Evolutionary conservation across 1,139 yeast species (phyloP), one percentile per base, ranked within the genome.

Genomic region (Candida albicans): DNA sequence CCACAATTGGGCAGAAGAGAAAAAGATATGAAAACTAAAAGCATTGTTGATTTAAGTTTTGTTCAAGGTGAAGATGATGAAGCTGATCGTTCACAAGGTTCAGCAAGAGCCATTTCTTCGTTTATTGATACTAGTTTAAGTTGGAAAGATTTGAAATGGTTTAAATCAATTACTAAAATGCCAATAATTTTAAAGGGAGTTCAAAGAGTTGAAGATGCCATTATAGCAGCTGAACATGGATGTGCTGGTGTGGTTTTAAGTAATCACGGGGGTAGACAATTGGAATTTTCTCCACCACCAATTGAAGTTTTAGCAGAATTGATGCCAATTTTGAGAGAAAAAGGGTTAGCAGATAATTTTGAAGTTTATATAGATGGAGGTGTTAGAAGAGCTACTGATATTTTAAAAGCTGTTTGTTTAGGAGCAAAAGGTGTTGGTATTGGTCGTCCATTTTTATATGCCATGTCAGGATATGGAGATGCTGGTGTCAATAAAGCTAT

Each of bases 1-100:
- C 97, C 97, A 3, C 89, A 88, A 52, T 74, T 90, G 46, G 98
- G 98, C n/a, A 80, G 95, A 53, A 81, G 98, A 54, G 97, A 91
- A 62, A 75, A 80, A 51, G 88, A 83, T 53, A 62, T 67, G 79
- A 59, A 81, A 42, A 65, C 68, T 46, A 70, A 68, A 50, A 53
- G 66, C 34, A 37, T 52, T 37, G 46, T 46, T 49, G 75, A 70
- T 47, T 49, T 67, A 77, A 58, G 75, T 70, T 58, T 84, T 48
- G 84, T 81, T 51, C 87, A 80, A 50, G 84, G 76, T 6, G 84
- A 78, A 15, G 80, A 79, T n/a, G 84, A 81, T 8, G 73, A 69
- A 24, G 77, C 82, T 4, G 90, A 85, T 56, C 68, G 87, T 42
- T 63, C 81, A 13, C 87, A 85, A 59, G 97, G 97, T 40, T 95